These are phyloP conservation scores for Ciborinia camelliae DNA, from an alignment of 2,329 filamentous ascomycete genomes.

Conservation along the genomic window DNA sequence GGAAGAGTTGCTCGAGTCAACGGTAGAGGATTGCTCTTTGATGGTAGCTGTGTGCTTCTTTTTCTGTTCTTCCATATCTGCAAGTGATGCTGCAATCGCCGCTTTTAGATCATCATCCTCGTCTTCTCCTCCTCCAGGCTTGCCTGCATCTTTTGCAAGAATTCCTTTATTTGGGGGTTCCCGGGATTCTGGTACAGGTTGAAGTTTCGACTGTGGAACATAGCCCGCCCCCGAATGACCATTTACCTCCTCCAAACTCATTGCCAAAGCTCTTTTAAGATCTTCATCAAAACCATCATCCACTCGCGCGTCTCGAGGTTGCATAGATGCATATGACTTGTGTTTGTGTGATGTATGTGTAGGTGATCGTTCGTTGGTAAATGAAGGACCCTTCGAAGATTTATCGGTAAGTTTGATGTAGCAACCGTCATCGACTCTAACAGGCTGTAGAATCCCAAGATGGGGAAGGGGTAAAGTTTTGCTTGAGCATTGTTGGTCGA, in stretches of 20 bases:
- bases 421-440: constrained; percentile 94
- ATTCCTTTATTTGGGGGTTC: constrained; percentile 34
- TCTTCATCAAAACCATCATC: constrained; percentile 95
- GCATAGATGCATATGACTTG: constrained; percentile 67
- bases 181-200: constrained; percentile 32
- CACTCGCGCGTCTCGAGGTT: constrained; percentile 82
- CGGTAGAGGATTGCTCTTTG: constrained; percentile 68
- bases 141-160: constrained; percentile 40
- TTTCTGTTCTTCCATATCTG: constrained; percentile 98
- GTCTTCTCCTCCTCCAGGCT: constrained; percentile 78
- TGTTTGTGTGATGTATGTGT: constrained; percentile 54
- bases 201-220: constrained; percentile 58
- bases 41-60: constrained; percentile 79
- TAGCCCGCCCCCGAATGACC: constrained; percentile 68
- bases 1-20: constrained; percentile 44
- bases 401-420: constrained; percentile 85
- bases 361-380: constrained; percentile 45
- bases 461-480: constrained; percentile 87
- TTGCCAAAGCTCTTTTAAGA: constrained; percentile 85
- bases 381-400: constrained; percentile 46
- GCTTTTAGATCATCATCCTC: constrained; percentile 89
- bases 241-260: constrained; percentile 94
- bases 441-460: constrained; percentile 84
- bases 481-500: constrained; percentile 90
- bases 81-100: constrained; percentile 89